These are phyloP conservation scores for Leccinum subtestaceum DNA, from an alignment of 768 basidiomycete genomes.

Conservation along the genomic window DNA sequence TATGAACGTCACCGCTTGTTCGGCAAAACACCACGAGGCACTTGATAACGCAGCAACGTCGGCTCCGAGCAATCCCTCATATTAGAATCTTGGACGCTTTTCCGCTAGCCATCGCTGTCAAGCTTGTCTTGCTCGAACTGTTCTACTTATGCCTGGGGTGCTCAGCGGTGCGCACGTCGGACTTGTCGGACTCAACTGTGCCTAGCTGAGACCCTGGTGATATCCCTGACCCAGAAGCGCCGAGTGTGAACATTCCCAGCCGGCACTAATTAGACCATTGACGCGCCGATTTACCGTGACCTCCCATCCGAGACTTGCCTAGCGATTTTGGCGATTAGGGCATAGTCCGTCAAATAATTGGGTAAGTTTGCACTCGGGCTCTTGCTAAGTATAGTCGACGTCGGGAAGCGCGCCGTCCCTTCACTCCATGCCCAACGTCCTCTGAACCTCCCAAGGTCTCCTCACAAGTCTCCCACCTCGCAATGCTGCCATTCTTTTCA, in stretches of 20 bases:
- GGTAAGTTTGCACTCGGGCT: constrained; percentile 1
- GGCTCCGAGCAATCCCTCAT: neutral
- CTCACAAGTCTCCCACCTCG: neutral
- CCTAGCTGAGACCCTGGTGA: constrained; percentile 16
- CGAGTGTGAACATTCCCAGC: constrained; percentile 3
- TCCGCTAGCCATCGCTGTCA: neutral
- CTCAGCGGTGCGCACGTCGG: neutral
- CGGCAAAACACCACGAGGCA: neutral
- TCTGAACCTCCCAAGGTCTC: neutral
- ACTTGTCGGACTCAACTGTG: neutral
- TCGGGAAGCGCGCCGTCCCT: neutral
- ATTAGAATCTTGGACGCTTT: neutral
- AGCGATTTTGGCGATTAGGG: constrained; percentile 22
- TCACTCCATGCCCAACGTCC: constrained; percentile 18
- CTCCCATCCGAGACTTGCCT: constrained; percentile 1
- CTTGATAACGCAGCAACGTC: neutral
- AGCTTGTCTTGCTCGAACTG: neutral
- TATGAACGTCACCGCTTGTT: neutral
- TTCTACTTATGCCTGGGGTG: neutral
- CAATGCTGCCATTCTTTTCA: constrained; percentile 29
- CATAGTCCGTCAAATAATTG: constrained; percentile 22
- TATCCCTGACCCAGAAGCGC: constrained; percentile 13
- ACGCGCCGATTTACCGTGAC: constrained; percentile 5
- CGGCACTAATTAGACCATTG: neutral
- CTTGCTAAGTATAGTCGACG: neutral